Percentiles rank a stretch among this genome's conserved stretches.
phyloP scores from a whole-genome alignment of 1,284 basidiomycete species.

The Fomitopsis betulina region DNA sequence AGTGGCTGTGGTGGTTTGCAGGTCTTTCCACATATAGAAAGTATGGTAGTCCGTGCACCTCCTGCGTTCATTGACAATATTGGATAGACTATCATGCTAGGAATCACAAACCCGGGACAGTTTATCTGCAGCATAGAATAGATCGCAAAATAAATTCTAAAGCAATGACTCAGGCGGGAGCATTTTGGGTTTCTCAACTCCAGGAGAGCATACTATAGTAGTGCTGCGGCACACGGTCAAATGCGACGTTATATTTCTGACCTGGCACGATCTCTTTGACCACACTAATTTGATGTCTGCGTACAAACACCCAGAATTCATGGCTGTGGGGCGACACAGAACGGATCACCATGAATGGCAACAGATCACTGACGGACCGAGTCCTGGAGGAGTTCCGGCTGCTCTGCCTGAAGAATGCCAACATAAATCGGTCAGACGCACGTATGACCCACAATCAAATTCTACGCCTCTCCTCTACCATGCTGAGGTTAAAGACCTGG shows the following conservation, averaged over 20 bases:
- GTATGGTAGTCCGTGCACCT: too few relatives aligned
- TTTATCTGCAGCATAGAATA: too few relatives aligned
- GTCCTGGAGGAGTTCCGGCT: background rate
- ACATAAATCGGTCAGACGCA: background rate
- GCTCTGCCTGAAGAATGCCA: background rate
- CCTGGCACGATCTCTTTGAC: background rate
- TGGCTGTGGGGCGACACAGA: background rate
- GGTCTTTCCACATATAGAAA: too few relatives aligned
- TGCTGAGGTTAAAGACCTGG: background rate
- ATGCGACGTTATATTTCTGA: background rate
- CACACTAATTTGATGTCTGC: background rate
- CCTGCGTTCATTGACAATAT: too few relatives aligned
- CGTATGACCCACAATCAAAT: background rate
- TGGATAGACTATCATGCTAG: too few relatives aligned
- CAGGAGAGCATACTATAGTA: too few relatives aligned
- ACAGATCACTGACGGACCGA: background rate
- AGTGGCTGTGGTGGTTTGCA: too few relatives aligned
- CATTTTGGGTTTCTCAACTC: too few relatives aligned
- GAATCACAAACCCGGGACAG: too few relatives aligned
- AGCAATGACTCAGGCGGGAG: too few relatives aligned
- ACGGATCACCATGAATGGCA: background rate
- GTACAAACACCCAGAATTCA: background rate
- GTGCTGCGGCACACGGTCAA: background rate
- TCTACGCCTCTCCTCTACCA: background rate
- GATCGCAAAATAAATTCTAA: too few relatives aligned